phyloP scores from a whole-genome alignment of 1,284 basidiomycete species.

The Inonotus hispidus region DNA sequence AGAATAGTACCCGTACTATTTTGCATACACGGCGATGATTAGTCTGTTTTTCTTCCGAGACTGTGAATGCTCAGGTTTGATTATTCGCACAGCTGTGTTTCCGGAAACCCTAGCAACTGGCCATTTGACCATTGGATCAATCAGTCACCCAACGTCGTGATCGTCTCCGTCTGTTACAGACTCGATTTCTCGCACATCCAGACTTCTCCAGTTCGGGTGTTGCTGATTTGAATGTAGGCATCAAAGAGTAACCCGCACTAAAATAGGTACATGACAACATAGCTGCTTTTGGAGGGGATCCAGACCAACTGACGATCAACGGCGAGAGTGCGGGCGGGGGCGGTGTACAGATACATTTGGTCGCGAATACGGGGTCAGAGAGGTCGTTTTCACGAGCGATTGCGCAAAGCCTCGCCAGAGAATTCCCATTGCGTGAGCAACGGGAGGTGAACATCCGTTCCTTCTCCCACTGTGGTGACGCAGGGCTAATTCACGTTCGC shows the following conservation, averaged over 20 bases:
- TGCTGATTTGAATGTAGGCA: constrained; percentile 55
- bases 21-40: constrained; percentile 64
- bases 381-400: constrained; percentile 47
- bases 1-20: constrained; percentile 53
- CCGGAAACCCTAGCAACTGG: constrained; percentile 49
- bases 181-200: constrained; percentile 36
- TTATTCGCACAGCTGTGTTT: constrained; percentile 37
- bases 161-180: constrained; percentile 42
- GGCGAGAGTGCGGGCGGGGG: constrained; percentile 58
- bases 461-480: neutral
- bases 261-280: constrained; percentile 61
- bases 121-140: constrained; percentile 37
- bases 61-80: constrained; percentile 4
- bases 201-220: constrained; percentile 34
- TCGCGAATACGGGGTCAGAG: constrained; percentile 35
- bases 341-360: constrained; percentile 50
- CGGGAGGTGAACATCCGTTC: constrained; percentile 35
- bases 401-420: constrained; percentile 53
- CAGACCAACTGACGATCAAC: constrained; percentile 49
- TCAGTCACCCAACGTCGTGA: constrained; percentile 35
- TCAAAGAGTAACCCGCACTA: constrained; percentile 58
- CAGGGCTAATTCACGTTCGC: neutral
- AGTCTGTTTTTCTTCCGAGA: constrained; percentile 15
- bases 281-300: constrained; percentile 57
- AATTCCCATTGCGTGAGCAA: constrained; percentile 43